A percentile compares a stretch with the other conserved stretches of the same genome.
Evolutionary conservation across 1,139 yeast species (phyloP).

Genomic region (Saccharomyces hybrid): DNA sequence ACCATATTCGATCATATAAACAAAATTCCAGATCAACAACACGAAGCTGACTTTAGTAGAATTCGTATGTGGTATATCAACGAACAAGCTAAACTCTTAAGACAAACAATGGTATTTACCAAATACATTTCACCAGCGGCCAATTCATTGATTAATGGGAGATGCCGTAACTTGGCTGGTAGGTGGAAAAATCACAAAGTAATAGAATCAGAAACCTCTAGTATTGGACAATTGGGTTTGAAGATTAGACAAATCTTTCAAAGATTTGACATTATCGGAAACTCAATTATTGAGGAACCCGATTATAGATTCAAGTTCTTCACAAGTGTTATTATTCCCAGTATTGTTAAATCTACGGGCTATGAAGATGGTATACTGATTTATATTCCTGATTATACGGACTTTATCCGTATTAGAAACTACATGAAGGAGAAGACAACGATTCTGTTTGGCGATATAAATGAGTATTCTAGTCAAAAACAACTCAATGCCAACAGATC

Average conservation of each 20-base stretch:
- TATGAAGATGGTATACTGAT: constrained; percentile 67
- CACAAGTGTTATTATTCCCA: constrained; percentile 64
- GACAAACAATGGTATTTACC: constrained; percentile 73
- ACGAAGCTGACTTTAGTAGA: constrained; percentile 84
- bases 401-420: constrained; percentile 70
- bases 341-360: constrained; percentile 46
- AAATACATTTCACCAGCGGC: constrained; percentile 76
- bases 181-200: constrained; percentile 45
- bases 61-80: constrained; percentile 89
- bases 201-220: constrained; percentile 34
- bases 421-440: constrained; percentile 57
- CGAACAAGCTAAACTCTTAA: constrained; percentile 63
- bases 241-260: constrained; percentile 67
- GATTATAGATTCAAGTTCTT: constrained; percentile 76
- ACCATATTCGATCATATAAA: constrained; percentile 67
- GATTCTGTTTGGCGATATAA: constrained; percentile 53
- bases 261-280: constrained; percentile 46
- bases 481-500: constrained; percentile 67
- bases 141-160: constrained; percentile 53
- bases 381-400: constrained; percentile 80
- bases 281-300: constrained; percentile 58
- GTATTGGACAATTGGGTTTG: constrained; percentile 41
- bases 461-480: constrained; percentile 73
- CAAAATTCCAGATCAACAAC: constrained; percentile 66
- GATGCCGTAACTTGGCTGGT: constrained; percentile 60